A percentile compares a stretch with the other conserved stretches of the same genome.
Conservation (phyloP, 768 basidiomycete genomes). For the Xerocomellus dryophilus region DNA sequence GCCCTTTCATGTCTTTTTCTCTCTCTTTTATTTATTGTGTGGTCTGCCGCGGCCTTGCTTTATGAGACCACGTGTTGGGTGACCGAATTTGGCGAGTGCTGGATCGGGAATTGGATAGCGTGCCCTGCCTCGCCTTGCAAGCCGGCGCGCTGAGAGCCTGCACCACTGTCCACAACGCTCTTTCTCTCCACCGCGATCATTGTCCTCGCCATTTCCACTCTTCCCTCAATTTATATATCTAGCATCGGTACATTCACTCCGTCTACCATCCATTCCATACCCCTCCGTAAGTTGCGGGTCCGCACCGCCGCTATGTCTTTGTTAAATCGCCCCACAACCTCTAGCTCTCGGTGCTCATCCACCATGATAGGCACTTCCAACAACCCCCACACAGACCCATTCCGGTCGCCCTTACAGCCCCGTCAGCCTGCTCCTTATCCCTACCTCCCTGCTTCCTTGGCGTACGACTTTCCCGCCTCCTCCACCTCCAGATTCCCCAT, state of each 20-base stretch:
- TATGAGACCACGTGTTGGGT: slow-evolving; percentile 30
- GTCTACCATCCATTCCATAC: neutral
- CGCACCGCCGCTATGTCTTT: neutral
- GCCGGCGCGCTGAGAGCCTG: slow-evolving; percentile 27
- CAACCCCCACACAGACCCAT: neutral
- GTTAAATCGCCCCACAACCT: slow-evolving; percentile 13
- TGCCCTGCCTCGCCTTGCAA: slow-evolving; percentile 35
- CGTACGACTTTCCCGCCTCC: slow-evolving; percentile 24
- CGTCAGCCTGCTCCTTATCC: slow-evolving; percentile 14
- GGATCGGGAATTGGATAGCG: slow-evolving; percentile 31
- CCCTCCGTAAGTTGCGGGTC: slow-evolving; percentile 5
- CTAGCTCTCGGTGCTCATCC: slow-evolving; percentile 13
- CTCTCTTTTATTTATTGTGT: neutral
- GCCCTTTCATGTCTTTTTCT: neutral
- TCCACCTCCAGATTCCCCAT: slow-evolving; percentile 33
- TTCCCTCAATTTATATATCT: neutral
- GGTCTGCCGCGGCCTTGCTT: neutral
- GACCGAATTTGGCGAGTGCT: slow-evolving; percentile 18
- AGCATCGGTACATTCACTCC: neutral
- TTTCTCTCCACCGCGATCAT: slow-evolving; percentile 10
- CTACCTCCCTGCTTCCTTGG: slow-evolving; percentile 12
- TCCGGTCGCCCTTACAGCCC: slow-evolving; percentile 18
- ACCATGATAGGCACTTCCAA: slow-evolving; percentile 16
- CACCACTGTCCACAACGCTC: slow-evolving; percentile 21
- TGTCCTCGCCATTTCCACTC: neutral